phyloP scores from a whole-genome alignment of 1,139 yeast species.

The Geotrichum phurueaensis region DNA sequence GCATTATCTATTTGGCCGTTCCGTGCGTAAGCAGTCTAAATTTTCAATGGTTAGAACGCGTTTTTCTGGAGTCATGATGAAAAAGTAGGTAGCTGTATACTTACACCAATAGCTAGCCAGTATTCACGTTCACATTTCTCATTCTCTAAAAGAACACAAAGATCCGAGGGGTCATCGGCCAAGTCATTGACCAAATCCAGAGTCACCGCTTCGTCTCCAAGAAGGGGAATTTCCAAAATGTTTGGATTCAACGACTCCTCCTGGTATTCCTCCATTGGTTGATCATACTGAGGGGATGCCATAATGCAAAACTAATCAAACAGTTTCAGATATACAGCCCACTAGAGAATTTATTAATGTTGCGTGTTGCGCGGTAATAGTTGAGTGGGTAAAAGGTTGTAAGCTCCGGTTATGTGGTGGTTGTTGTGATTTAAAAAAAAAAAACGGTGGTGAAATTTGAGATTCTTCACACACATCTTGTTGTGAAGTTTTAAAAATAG shows the following conservation, averaged over 20 bases:
- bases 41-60: conserved; percentile 5
- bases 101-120: conserved; percentile 72
- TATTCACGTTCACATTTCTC: conserved; percentile 70
- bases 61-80: not conserved
- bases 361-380: not conserved
- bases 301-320: not conserved
- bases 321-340: not conserved
- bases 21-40: conserved; percentile 60
- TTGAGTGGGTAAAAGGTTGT: not conserved
- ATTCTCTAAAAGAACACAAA: conserved; percentile 68
- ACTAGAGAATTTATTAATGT: not conserved
- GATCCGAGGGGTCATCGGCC: conserved; percentile 83
- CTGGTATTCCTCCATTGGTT: conserved; percentile 13
- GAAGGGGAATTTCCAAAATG: conserved; percentile 38
- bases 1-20: conserved; percentile 58
- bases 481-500: not conserved
- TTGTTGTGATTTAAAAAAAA: conserved; percentile 4
- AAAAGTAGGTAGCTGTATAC: conserved; percentile 8
- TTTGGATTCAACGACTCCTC: conserved; percentile 22
- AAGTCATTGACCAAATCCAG: conserved; percentile 55
- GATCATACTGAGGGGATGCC: conserved; percentile 16
- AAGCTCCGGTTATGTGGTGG: not conserved
- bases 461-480: not conserved
- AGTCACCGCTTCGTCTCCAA: conserved; percentile 38
- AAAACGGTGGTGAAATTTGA: conserved; percentile 7